Evolutionary conservation across 306 rosid species (phyloP).

Genomic region (Sechiopsis laciniata): DNA sequence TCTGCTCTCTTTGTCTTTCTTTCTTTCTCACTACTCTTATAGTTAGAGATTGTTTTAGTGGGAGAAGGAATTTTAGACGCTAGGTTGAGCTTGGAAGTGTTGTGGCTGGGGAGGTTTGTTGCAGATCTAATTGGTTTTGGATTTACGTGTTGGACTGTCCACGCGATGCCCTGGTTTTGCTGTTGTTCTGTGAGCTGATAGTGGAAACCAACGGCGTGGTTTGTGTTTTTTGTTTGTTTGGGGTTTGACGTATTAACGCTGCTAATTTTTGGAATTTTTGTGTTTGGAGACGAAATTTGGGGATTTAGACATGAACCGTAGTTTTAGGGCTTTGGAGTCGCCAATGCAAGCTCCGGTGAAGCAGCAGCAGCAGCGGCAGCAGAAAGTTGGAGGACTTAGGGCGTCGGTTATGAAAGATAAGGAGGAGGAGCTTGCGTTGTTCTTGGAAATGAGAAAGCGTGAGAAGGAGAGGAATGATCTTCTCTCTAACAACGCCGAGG

Average conservation of each 20-base stretch:
- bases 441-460: slow-evolving; percentile 72
- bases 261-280: slow-evolving; percentile 17
- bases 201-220: slow-evolving; percentile 24
- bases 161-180: slow-evolving; percentile 19
- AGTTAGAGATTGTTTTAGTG: no score
- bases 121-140: no score
- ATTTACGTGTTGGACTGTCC: no score
- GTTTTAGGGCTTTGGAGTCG: slow-evolving; percentile 76
- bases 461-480: slow-evolving; percentile 85
- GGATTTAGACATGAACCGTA: slow-evolving; percentile 64
- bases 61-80: no score
- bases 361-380: slow-evolving; percentile 12
- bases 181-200: slow-evolving; percentile 23
- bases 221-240: slow-evolving; percentile 25
- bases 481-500: slow-evolving; percentile 56
- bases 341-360: slow-evolving; percentile 26
- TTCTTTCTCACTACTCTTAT: slow-evolving; percentile 12
- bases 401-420: slow-evolving; percentile 54
- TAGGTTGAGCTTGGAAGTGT: no score
- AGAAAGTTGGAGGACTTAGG: slow-evolving; percentile 34
- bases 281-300: slow-evolving; percentile 24
- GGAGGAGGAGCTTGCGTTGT: slow-evolving; percentile 55
- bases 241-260: slow-evolving; percentile 16
- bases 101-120: no score
- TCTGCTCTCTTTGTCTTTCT: slow-evolving; percentile 16